A percentile compares a stretch with the other conserved stretches of the same genome.
phyloP scores from a whole-genome alignment of 192 early-diverging fungal genomes.

The Coemansia sp. region DNA sequence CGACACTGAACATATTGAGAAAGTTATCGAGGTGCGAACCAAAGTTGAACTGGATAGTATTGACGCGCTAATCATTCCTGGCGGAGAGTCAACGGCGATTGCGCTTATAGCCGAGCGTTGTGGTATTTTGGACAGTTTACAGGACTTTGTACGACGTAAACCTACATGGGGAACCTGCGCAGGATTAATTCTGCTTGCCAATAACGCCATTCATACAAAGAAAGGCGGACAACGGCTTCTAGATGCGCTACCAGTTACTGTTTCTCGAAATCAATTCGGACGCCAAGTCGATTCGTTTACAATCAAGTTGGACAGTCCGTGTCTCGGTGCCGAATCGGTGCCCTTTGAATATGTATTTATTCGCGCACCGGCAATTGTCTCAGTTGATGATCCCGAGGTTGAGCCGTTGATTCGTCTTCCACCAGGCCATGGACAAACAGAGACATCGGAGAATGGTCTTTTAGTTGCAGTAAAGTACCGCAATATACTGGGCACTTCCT shows the following conservation, averaged over 20 bases:
- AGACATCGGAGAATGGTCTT: constrained; percentile 56
- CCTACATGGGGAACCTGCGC: constrained; percentile 96
- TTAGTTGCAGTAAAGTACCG: constrained; percentile 91
- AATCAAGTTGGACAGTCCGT: constrained; percentile 61
- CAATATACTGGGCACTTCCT: constrained; percentile 84
- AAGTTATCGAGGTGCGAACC: constrained; percentile 62
- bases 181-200: constrained; percentile 89
- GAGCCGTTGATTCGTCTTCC: constrained; percentile 70
- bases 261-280: constrained; percentile 94
- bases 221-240: constrained; percentile 84
- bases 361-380: constrained; percentile 86
- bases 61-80: constrained; percentile 92
- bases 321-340: constrained; percentile 26
- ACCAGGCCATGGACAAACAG: constrained; percentile 43
- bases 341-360: constrained; percentile 83
- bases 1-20: constrained; percentile 48
- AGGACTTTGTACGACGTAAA: constrained; percentile 71
- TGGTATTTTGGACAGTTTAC: constrained; percentile 74
- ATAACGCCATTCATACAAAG: constrained; percentile 71
- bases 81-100: constrained; percentile 94
- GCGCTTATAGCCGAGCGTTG: constrained; percentile 87
- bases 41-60: constrained; percentile 66
- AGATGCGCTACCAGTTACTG: constrained; percentile 78
- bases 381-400: constrained; percentile 66
- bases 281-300: constrained; percentile 91